Evolutionary conservation across 768 basidiomycete genomes (phyloP), one percentile per base, ranked within the genome.

Genomic region (Boletales sp.): DNA sequence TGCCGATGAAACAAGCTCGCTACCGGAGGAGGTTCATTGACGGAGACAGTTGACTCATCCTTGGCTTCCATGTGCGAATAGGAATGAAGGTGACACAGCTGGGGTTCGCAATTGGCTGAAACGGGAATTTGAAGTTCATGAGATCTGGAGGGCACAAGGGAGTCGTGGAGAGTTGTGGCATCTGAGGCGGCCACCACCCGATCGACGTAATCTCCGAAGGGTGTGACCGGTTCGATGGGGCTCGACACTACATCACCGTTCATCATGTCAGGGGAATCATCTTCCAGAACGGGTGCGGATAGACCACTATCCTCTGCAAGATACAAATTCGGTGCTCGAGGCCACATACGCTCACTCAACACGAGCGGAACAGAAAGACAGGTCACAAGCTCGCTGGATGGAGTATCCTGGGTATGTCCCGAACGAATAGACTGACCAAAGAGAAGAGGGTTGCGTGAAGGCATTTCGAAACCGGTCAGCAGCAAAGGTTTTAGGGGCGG

Each of bases 141-240:
- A 5, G 56, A 55, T 41, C 48, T 47, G 30, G 47, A 43, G n/a
- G 53, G 52, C 18, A 54, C 52, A 34, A 62, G 48, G 36, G 59
- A 30, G 32, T 62, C 56, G 40, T 65, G 67, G 37, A 63, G 39
- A 46, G 62, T 50, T 24, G 61, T 51, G 31, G 59, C 55, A 49
- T 66, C 56, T 21, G 62, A 70, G 45, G 78, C 68, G 44, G 81
- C 77, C 14, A 90, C 80, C 14, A 76, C 87, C 45, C 82, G 82
- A 72, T 90, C 87, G 34, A 90, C 77, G 51, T 79, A 90, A 53
- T 87, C 81, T 40, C 79, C 82, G 55, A 90, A 89, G 43, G 88
- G 88, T 36, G 88, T 90, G 56, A 84, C 61, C 4, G 87, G 87
- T 47, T 81, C 86, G 40, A 87, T 66, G 6, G 87, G 87, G 61